phyloP scores from a whole-genome alignment of 371 early-diverging fungal species.

The Capillidium heterosporum region DNA sequence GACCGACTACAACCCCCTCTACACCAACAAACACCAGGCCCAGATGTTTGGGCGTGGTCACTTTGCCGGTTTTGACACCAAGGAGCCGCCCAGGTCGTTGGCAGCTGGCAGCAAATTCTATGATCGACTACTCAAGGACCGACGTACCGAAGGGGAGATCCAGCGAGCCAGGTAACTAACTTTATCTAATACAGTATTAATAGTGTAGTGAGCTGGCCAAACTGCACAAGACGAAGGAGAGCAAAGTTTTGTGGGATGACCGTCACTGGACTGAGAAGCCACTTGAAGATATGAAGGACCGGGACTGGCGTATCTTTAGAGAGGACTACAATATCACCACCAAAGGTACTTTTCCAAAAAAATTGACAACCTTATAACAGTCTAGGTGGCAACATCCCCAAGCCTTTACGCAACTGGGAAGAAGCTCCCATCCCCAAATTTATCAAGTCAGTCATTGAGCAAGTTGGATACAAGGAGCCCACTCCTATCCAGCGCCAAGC shows the following conservation, averaged over 20 bases:
- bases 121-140: conserved; percentile 35
- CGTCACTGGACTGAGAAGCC: conserved; percentile 92
- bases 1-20: conserved; percentile 73
- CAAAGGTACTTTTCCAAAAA: conserved; percentile 34
- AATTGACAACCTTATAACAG: background rate
- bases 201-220: background rate
- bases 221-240: background rate
- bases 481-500: conserved; percentile 97
- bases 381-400: conserved; percentile 66
- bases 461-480: conserved; percentile 81
- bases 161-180: conserved; percentile 32
- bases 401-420: conserved; percentile 79
- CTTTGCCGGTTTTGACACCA: conserved; percentile 76
- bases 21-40: conserved; percentile 55
- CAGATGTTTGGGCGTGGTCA: conserved; percentile 86
- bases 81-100: conserved; percentile 20
- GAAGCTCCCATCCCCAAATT: conserved; percentile 58
- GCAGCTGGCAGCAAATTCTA: conserved; percentile 27
- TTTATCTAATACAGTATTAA: background rate
- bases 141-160: conserved; percentile 44
- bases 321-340: conserved; percentile 91
- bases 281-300: conserved; percentile 75
- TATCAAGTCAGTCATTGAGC: conserved; percentile 46
- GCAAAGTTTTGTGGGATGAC: conserved; percentile 40
- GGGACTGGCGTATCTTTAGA: conserved; percentile 97